Evolutionary conservation across 1,284 basidiomycete species (phyloP), one percentile per base, ranked within the genome.

Genomic region (Sporisorium exsertum): DNA sequence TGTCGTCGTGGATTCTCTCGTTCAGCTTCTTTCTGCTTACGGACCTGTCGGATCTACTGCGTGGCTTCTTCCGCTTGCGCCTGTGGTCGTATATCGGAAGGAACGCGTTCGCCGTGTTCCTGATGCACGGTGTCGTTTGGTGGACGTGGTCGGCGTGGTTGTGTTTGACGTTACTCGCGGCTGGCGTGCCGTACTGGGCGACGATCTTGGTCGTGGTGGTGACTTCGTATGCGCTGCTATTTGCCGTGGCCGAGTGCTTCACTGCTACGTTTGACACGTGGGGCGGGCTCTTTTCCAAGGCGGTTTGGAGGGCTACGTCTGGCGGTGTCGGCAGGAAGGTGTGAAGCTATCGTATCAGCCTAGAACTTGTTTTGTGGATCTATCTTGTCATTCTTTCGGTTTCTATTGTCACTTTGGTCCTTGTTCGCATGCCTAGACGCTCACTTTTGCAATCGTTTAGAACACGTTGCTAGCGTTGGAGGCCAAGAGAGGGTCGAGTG

Each of bases 131-230:
- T 54, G 75, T 82, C 12, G 50, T 81, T 12, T 82, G 71, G 57
- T 82, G 81, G 81, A 72, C 74, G 0, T 81, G 79, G 79, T 71
- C 77, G 5, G 78, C 79, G 2, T 81, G 79, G 79, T 51, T 80
- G 50, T 77, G 70, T 46, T 43, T 82, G 16, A 64, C 58, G 16
- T 40, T 82, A 67, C 71, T 81, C 15, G 58, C 66, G 1, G 65
- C 51, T 0, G 74, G 71, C 35, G 69, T 56, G 16, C 78, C 79
- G 2, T 82, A 82, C 69, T 82, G 81, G 81, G 75, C 70, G 12
- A 70, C 79, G 18, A 79, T 79, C 45, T 51, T 81, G 55, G 60
- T 82, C 22, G 75, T 77, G 26, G 77, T 82, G 35, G 24, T 77
- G 29, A 81, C 78, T 1, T 76, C 65, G 35, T 82, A 82, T 56